Evolutionary conservation across 176 grass and related monocot species (phyloP).

Genomic region (Musa troglodytarum): DNA sequence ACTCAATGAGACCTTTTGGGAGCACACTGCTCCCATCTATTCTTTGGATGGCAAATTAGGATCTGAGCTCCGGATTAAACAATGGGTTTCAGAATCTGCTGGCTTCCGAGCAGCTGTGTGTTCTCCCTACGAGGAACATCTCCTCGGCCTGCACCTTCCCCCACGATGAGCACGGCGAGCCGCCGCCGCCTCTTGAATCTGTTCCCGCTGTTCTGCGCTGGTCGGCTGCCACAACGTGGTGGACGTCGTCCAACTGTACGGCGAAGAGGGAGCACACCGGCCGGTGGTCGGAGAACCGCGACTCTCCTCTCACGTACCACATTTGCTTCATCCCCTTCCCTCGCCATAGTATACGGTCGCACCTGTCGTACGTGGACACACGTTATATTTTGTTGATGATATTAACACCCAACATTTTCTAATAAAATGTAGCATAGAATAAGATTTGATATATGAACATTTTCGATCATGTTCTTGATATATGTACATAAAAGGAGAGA

Average conservation of each 20-base stretch:
- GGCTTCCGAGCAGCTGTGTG: slow-evolving; percentile 34
- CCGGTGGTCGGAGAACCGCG: slow-evolving; percentile 82
- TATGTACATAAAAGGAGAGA: not conserved
- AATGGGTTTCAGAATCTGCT: slow-evolving; percentile 39
- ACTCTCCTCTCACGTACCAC: slow-evolving; percentile 76
- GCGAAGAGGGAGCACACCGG: slow-evolving; percentile 74
- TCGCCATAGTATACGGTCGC: slow-evolving; percentile 86
- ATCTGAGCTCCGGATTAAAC: too few relatives aligned
- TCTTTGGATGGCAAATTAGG: not conserved
- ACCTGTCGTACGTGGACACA: slow-evolving; percentile 29
- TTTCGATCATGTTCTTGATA: not conserved
- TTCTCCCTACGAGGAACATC: slow-evolving; percentile 27
- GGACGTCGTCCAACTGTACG: slow-evolving; percentile 18
- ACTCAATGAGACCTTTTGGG: not conserved
- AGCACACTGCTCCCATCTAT: not conserved
- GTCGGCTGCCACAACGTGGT: not conserved
- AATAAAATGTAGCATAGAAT: not conserved
- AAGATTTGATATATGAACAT: too few relatives aligned
- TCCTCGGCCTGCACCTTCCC: slow-evolving; percentile 42
- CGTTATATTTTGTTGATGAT: not conserved
- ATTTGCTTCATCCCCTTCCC: slow-evolving; percentile 59
- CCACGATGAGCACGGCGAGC: not conserved
- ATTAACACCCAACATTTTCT: not conserved
- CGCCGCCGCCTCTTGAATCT: not conserved
- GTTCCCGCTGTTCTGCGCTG: not conserved